Evolutionary conservation across 1,284 basidiomycete species (phyloP).

Genomic region (Ganoderma leucocontextum): DNA sequence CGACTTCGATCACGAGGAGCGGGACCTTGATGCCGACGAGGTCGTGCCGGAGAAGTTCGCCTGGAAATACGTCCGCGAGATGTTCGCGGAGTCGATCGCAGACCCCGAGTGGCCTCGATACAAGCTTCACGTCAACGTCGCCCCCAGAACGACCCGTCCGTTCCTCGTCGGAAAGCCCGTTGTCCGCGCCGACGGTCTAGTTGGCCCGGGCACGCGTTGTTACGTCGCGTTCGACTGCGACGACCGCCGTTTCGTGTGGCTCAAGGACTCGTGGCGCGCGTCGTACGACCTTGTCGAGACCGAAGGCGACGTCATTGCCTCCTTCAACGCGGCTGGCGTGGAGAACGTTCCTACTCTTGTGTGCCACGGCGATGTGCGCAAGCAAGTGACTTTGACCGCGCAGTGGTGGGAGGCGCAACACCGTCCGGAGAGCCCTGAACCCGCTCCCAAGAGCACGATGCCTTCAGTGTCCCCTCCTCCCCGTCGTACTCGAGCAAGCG

Average conservation of each 20-base stretch:
- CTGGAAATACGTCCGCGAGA: background rate
- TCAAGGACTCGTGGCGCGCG: slow-evolving; percentile 16
- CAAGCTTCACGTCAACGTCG: background rate
- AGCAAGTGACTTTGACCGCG: slow-evolving; percentile 4
- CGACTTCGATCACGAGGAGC: slow-evolving; percentile 1
- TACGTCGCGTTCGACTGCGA: slow-evolving; percentile 9
- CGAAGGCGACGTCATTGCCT: slow-evolving; percentile 4
- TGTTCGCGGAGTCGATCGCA: background rate
- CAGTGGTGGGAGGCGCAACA: background rate
- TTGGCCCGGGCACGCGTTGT: slow-evolving; percentile 1
- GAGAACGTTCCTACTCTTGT: slow-evolving; percentile 7
- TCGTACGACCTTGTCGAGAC: slow-evolving; percentile 2
- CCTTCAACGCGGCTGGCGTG: background rate
- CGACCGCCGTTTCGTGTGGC: background rate
- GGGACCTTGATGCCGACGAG: background rate
- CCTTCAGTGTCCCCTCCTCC: no score
- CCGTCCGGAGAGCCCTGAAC: background rate
- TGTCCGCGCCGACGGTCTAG: background rate
- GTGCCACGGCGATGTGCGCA: slow-evolving; percentile 11
- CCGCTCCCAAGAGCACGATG: no score
- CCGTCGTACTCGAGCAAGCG: no score
- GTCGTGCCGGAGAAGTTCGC: background rate
- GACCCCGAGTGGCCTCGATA: background rate
- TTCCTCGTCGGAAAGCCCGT: slow-evolving; percentile 18
- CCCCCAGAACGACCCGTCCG: background rate